Evolutionary conservation across 2,329 filamentous ascomycete genomes (phyloP), one percentile per base, ranked within the genome.

Genomic region (Trichoderma brevicompactum): DNA sequence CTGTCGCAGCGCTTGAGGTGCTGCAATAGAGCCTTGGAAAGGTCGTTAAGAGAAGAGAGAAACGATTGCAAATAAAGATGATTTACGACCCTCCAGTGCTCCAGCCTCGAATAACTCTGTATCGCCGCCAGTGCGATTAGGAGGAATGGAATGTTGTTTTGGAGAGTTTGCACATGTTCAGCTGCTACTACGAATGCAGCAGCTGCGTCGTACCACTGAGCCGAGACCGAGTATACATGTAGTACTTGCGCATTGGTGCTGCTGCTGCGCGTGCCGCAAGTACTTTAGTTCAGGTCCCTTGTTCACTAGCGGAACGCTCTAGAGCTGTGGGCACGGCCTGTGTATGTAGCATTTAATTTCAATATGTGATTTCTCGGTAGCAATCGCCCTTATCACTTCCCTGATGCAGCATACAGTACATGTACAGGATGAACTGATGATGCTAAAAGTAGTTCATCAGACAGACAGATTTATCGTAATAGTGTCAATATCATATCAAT

Each of bases 61-160:
- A 23, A 15, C 15, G 8, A 23, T 17, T 12, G 48, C 23, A 34
- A 19, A 19, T 7, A 23, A 44, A 12, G 38, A 36, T 23, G 58
- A 12, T 36, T 40, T n/a, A 41, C 9, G 15, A 9, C 58, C 43
- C 9, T 32, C n/a, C 32, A 59, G 32, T 17, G 34, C 55, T 59
- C n/a, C 55, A 48, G 13, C 55, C 34, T 28, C 12, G 32, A 17
- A 8, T 17, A 12, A 28, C 19, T 23, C 17, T 6, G 55, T 48
- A 48, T 48, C 43, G 32, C 55, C 32, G n/a, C 55, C 43, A 38
- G 43, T 48, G 55, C 55, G 43, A 38, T 17, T 48, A 28, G 17
- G 43, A 32, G n/a, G 32, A 41, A 32, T 5, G n/a, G 19, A 36
- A 52, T 36, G 58, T 53, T 43, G 38, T 62, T 62, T 34, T 44